Conservation (phyloP, 768 basidiomycete species). For the Chiua virens region DNA sequence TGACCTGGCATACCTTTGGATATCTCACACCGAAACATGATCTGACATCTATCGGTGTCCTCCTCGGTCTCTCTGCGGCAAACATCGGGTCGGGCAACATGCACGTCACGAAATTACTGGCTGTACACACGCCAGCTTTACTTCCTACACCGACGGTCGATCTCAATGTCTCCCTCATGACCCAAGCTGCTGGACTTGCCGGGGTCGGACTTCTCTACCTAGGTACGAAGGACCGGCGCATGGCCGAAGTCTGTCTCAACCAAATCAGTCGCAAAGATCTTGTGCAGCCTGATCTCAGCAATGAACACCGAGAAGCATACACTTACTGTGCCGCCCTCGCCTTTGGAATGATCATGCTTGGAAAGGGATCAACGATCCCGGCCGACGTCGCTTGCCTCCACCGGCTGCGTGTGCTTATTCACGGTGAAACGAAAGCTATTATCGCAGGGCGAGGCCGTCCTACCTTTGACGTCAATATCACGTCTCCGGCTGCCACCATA, state of each 20-base stretch:
- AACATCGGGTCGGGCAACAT: slow-evolving; percentile 83
- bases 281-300: slow-evolving; percentile 78
- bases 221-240: slow-evolving; percentile 81
- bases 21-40: slow-evolving; percentile 97
- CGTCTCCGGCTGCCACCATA: slow-evolving; percentile 88
- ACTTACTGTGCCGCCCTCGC: slow-evolving; percentile 85
- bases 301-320: slow-evolving; percentile 90
- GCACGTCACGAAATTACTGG: slow-evolving; percentile 87
- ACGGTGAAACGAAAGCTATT: slow-evolving; percentile 59
- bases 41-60: slow-evolving; percentile 87
- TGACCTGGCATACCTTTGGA: slow-evolving; percentile 93
- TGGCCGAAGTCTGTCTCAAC: slow-evolving; percentile 88
- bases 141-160: slow-evolving; percentile 86
- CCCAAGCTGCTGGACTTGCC: slow-evolving; percentile 84
- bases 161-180: slow-evolving; percentile 86
- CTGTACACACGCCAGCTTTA: slow-evolving; percentile 91
- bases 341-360: slow-evolving; percentile 97
- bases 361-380: slow-evolving; percentile 74
- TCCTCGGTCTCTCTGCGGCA: slow-evolving; percentile 91
- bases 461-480: slow-evolving; percentile 83
- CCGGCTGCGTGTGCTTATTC: slow-evolving; percentile 71
- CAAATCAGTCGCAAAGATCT: slow-evolving; percentile 82
- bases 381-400: slow-evolving; percentile 72
- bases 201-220: slow-evolving; percentile 90
- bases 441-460: slow-evolving; percentile 38